phyloP scores from a whole-genome alignment of 2,329 filamentous ascomycete genomes.

The Aureobasidium melanogenum region DNA sequence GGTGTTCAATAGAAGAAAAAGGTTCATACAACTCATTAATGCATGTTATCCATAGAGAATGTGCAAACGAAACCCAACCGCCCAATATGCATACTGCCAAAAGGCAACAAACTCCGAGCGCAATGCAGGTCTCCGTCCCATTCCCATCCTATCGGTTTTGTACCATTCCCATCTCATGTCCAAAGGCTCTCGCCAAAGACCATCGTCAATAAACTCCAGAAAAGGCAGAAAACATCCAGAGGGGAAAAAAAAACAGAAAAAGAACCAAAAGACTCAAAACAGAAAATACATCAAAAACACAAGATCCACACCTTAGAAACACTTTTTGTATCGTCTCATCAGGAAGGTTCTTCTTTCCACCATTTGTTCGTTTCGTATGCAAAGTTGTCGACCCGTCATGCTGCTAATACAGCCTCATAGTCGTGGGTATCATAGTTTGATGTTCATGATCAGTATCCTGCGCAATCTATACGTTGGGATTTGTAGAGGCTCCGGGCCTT shows the following conservation, averaged over 20 bases:
- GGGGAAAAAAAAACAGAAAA: not conserved
- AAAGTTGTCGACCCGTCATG: not conserved
- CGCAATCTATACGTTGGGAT: constrained; percentile 2
- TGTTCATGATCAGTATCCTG: constrained; percentile 1
- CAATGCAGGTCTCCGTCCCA: constrained; percentile 1
- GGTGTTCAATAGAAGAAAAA: not conserved
- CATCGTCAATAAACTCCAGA: not conserved
- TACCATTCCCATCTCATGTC: constrained; percentile 1
- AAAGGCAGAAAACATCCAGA: constrained; percentile 2
- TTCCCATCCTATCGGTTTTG: not conserved
- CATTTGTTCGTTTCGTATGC: constrained; percentile 10
- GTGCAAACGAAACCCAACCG: not conserved
- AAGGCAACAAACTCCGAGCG: not conserved
- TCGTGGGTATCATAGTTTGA: constrained; percentile 11
- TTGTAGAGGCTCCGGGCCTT: not conserved
- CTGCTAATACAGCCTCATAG: constrained; percentile 5
- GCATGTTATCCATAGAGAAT: constrained; percentile 6
- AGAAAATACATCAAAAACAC: not conserved
- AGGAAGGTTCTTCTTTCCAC: not conserved
- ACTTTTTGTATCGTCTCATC: constrained; percentile 4
- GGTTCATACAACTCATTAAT: constrained; percentile 10
- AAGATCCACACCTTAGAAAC: constrained; percentile 7
- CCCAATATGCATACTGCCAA: constrained; percentile 7
- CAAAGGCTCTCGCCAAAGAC: not conserved
- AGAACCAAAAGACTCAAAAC: not conserved